Evolutionary conservation across 148 eudicot species (phyloP).

Genomic region (Rhododendron ovatum): DNA sequence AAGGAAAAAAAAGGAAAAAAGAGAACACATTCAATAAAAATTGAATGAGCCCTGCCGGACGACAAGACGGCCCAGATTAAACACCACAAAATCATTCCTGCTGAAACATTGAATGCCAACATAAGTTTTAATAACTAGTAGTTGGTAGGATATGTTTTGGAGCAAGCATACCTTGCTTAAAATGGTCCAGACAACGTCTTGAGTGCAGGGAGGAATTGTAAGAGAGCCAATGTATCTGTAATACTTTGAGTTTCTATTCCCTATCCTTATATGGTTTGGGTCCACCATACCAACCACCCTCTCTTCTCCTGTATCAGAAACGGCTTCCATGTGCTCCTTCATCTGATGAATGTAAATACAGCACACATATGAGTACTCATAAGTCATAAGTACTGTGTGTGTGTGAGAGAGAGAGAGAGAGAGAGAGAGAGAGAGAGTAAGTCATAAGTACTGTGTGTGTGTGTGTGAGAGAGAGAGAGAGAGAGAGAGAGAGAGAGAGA

Average conservation of each 20-base stretch:
- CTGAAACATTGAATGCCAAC: no score
- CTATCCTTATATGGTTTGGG: conserved; percentile 19
- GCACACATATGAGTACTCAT: not conserved
- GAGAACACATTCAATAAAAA: no score
- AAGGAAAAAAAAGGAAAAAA: no score
- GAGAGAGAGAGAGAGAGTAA: not conserved
- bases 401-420: not conserved
- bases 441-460: not conserved
- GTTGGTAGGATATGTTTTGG: not conserved
- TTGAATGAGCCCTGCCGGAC: no score
- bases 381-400: no score
- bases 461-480: not conserved
- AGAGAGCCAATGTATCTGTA: conserved; percentile 48
- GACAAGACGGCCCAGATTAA: no score
- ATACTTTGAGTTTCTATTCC: conserved; percentile 19
- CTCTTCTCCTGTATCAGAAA: conserved; percentile 11
- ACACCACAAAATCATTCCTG: no score
- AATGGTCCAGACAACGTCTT: conserved; percentile 40
- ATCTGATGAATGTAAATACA: conserved; percentile 4
- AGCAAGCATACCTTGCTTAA: conserved; percentile 17
- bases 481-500: not conserved
- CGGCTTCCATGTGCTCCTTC: conserved; percentile 15
- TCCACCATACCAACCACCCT: conserved; percentile 24
- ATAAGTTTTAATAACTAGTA: no score
- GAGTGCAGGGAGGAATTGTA: conserved; percentile 39